phyloP scores from a whole-genome alignment of 306 rosid species.

The Rosa persica region DNA sequence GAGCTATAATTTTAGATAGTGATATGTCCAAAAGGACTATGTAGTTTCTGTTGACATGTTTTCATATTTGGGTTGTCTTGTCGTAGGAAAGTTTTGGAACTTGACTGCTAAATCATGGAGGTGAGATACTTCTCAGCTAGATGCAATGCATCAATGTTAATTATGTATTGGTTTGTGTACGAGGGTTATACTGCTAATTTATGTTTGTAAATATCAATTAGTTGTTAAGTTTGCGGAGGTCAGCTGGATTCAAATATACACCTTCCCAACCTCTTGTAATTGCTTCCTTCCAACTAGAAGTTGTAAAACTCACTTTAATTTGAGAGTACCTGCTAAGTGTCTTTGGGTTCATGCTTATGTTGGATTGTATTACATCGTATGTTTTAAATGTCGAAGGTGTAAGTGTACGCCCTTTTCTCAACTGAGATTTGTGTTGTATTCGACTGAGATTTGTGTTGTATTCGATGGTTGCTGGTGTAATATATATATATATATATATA shows the following conservation, averaged over 20 bases:
- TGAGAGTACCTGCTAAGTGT: neutral
- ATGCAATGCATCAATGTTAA: neutral
- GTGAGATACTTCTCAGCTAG: neutral
- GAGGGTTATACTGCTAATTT: neutral
- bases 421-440: too few species aligned
- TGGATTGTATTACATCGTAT: too few species aligned
- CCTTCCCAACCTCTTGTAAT: neutral
- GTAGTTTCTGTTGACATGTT: conserved; percentile 9
- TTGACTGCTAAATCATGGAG: neutral
- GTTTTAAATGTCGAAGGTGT: too few species aligned
- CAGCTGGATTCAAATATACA: neutral
- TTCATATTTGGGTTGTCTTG: conserved; percentile 2
- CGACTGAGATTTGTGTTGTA: too few species aligned
- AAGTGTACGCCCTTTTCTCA: too few species aligned
- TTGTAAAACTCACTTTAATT: neutral
- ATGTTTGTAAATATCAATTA: neutral
- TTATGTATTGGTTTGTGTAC: conserved; percentile 4
- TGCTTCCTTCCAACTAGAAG: neutral
- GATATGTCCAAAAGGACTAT: neutral
- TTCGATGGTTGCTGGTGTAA: too few species aligned
- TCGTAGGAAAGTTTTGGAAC: conserved; percentile 19
- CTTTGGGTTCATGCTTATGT: neutral
- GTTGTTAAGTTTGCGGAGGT: neutral
- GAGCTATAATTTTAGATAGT: conserved; percentile 43
- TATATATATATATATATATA: too few species aligned